phyloP scores from a whole-genome alignment of 106 monocot species.

The Dactylorhiza incarnata region DNA sequence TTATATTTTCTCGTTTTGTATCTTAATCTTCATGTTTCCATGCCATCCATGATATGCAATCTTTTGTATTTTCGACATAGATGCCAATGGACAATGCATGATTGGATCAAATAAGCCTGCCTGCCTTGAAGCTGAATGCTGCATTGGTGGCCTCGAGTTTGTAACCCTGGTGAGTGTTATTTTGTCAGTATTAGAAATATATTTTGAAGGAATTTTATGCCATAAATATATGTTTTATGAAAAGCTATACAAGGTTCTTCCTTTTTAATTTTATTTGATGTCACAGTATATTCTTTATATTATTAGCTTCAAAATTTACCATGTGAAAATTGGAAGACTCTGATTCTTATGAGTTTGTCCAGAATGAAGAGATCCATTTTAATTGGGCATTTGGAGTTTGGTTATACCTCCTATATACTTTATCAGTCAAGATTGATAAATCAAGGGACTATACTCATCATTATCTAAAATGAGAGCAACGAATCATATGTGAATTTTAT shows the following conservation, averaged over 20 bases:
- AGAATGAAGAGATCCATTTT: neutral
- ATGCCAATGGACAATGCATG: conserved; percentile 14
- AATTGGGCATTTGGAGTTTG: neutral
- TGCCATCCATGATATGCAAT: neutral
- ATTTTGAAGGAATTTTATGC: neutral
- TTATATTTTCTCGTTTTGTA: neutral
- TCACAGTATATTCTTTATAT: neutral
- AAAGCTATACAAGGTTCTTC: neutral
- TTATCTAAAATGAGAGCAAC: neutral
- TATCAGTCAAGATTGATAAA: neutral
- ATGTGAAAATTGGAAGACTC: neutral
- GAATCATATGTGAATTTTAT: neutral
- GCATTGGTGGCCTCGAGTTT: conserved; percentile 81
- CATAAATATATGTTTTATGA: neutral
- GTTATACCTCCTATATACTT: neutral
- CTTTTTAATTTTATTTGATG: neutral
- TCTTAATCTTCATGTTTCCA: neutral
- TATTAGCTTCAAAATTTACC: neutral
- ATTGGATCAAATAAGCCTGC: conserved; percentile 11
- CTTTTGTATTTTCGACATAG: conserved; percentile 21
- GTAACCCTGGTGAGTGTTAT: conserved; percentile 57
- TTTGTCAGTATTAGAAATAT: neutral
- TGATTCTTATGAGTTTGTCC: no score
- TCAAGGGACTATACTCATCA: neutral
- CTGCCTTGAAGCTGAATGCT: conserved; percentile 38